These are phyloP conservation scores for Raddia guianensis DNA, from an alignment of 176 grass and related monocot species.

Conservation along the genomic window DNA sequence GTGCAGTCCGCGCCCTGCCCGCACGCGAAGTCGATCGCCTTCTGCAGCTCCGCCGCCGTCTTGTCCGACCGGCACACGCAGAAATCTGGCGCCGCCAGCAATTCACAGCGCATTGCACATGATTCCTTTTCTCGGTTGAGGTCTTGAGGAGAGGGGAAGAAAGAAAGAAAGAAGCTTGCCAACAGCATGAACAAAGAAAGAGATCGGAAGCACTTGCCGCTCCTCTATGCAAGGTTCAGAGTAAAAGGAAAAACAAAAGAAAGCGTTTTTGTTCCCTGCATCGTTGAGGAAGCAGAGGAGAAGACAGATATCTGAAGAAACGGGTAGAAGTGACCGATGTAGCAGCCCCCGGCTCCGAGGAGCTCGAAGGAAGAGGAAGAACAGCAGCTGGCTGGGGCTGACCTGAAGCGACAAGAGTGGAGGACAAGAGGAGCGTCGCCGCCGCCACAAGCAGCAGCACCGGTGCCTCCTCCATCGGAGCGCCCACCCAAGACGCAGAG, in stretches of 20 bases:
- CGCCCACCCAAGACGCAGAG: neutral
- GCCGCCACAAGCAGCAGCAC: slow-evolving; percentile 24
- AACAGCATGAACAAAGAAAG: neutral
- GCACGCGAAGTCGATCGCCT: slow-evolving; percentile 88
- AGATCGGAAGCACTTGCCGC: too few species aligned
- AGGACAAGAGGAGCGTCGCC: slow-evolving; percentile 38
- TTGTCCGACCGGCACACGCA: slow-evolving; percentile 82
- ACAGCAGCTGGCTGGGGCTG: neutral
- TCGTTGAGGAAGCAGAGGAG: neutral
- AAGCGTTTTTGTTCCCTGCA: neutral
- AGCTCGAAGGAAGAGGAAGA: neutral
- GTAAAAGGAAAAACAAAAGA: neutral
- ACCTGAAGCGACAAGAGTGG: slow-evolving; percentile 51
- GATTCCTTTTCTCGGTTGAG: neutral
- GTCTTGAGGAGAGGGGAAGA: neutral
- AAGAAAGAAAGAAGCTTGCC: neutral
- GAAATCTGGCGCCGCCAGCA: slow-evolving; percentile 56
- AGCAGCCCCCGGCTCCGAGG: neutral
- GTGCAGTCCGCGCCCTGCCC: slow-evolving; percentile 80
- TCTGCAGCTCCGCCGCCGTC: slow-evolving; percentile 57
- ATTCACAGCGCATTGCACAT: too few species aligned
- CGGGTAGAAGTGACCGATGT: neutral
- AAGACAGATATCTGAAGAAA: neutral
- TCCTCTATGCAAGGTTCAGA: neutral
- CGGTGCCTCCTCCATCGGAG: slow-evolving; percentile 35